Evolutionary conservation across 1,139 yeast species (phyloP), one percentile per base, ranked within the genome.

Genomic region (Hyphopichia wangnamkhiaoensis): DNA sequence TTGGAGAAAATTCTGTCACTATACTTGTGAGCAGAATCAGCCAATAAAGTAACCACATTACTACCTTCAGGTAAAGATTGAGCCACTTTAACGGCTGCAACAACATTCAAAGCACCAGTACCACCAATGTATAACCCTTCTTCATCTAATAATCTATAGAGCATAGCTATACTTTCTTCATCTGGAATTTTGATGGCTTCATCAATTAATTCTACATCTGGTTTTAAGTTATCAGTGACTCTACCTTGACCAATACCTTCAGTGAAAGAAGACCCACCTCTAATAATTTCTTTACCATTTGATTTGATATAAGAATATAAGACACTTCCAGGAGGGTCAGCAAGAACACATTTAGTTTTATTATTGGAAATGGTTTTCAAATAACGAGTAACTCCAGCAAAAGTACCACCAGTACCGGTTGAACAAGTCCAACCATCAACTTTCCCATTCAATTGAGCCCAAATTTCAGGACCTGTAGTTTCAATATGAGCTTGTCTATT

Each of bases 231-330:
- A 46, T 79, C 85, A 7, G 97, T 90, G 52, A 90, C 84, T 52
- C 97, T 76, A 35, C 96, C 96, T 64, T 90, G 97, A 27, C 97
- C 97, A 63, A 90, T 88, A 30, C 97, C 97, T 65, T 90, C 97
- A 14, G 96, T 90, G 62, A 91, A 89, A 1, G 95, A 85, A 2
- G 86, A 77, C 20, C 96, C 96, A 2, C 79, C 79, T 51, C 90
- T 74, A 28, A 77, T 79, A 52, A 79, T 63, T 33, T 76, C 71
- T 53, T 79, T 68, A 16, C 90, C 89, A 13, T 79, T 78, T 8
- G 85, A 73, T 46, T 77, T 79, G 46, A 90, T 79, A 57, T 84
- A 89, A 10, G 90, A 79, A 65, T 87, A 87, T 40, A 90, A 74
- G 34, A 86, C 88, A 2, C 93, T 82, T 40, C 97, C 96, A 5